A percentile compares a stretch with the other conserved stretches of the same genome.
Conservation (phyloP, 257 asterid species). For the Striga asiatica region DNA sequence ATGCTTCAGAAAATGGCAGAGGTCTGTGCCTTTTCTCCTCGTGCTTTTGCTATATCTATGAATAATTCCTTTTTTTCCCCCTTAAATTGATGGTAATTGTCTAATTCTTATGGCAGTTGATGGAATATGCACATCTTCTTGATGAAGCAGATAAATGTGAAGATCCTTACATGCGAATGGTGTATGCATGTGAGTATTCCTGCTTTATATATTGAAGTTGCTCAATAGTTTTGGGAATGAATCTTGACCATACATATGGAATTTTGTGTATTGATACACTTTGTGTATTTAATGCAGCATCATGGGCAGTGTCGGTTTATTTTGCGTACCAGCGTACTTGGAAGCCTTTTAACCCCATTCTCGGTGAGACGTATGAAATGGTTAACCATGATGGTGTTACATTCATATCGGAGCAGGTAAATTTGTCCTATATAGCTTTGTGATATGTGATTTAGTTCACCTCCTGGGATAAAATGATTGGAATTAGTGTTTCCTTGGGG, state of each 20-base stretch:
- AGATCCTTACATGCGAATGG: constrained; percentile 89
- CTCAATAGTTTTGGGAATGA: neutral
- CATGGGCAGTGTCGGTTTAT: constrained; percentile 90
- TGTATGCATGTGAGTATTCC: constrained; percentile 45
- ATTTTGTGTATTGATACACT: neutral
- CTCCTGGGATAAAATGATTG: neutral
- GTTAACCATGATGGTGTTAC: constrained; percentile 75
- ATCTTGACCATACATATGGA: neutral
- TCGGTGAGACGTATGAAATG: constrained; percentile 96
- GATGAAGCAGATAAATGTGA: constrained; percentile 91
- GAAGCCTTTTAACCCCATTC: constrained; percentile 99
- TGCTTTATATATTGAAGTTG: neutral
- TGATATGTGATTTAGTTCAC: neutral
- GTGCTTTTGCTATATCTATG: constrained; percentile 9
- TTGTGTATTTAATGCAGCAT: constrained; percentile 47
- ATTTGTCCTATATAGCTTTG: neutral
- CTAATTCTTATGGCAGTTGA: constrained; percentile 45
- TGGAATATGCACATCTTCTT: constrained; percentile 87
- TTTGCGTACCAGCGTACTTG: constrained; percentile 92
- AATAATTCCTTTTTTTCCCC: neutral
- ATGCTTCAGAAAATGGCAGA: constrained; percentile 99
- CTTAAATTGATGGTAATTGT: constrained; percentile 12
- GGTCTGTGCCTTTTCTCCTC: constrained; percentile 36
- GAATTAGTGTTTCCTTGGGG: neutral
- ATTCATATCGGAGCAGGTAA: constrained; percentile 90